Evolutionary conservation across 2,329 filamentous ascomycete species (phyloP).

Genomic region (Anthostomella pinea): DNA sequence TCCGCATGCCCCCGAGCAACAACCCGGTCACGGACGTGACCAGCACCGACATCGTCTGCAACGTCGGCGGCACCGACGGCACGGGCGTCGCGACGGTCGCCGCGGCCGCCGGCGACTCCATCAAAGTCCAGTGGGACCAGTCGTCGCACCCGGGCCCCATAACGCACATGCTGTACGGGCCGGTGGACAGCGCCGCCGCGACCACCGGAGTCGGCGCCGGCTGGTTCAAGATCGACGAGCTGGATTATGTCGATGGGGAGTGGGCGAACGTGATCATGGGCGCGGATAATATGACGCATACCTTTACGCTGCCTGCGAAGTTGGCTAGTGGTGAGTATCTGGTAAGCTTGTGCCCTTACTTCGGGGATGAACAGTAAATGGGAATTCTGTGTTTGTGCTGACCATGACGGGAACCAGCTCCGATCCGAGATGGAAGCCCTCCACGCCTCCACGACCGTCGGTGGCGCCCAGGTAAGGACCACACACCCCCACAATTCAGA

Average conservation of each 20-base stretch:
- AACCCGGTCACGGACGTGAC: slow-evolving; percentile 26
- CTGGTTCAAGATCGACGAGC: slow-evolving; percentile 30
- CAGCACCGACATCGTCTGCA: slow-evolving; percentile 28
- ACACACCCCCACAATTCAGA: neutral
- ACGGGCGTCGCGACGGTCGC: slow-evolving; percentile 30
- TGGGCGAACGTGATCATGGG: slow-evolving; percentile 28
- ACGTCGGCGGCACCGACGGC: slow-evolving; percentile 24
- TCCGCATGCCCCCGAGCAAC: slow-evolving; percentile 28
- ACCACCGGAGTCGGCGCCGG: slow-evolving; percentile 46
- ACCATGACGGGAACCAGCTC: slow-evolving; percentile 17
- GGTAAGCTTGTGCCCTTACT: slow-evolving; percentile 9
- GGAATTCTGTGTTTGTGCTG: neutral
- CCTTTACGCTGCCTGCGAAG: slow-evolving; percentile 26
- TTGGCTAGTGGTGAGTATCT: slow-evolving; percentile 34
- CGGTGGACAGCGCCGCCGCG: slow-evolving; percentile 63
- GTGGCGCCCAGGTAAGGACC: slow-evolving; percentile 21
- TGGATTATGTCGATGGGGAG: slow-evolving; percentile 20
- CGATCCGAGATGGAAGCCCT: slow-evolving; percentile 36
- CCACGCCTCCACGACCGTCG: slow-evolving; percentile 27
- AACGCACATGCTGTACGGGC: slow-evolving; percentile 31
- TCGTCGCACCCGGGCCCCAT: slow-evolving; percentile 39
- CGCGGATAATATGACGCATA: slow-evolving; percentile 20
- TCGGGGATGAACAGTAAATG: neutral
- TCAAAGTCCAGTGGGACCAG: slow-evolving; percentile 37
- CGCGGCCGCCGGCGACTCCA: slow-evolving; percentile 33